Evolutionary conservation across 2,329 filamentous ascomycete genomes (phyloP), one percentile per base, ranked within the genome.

Genomic region (Geoglossum cookeanum): DNA sequence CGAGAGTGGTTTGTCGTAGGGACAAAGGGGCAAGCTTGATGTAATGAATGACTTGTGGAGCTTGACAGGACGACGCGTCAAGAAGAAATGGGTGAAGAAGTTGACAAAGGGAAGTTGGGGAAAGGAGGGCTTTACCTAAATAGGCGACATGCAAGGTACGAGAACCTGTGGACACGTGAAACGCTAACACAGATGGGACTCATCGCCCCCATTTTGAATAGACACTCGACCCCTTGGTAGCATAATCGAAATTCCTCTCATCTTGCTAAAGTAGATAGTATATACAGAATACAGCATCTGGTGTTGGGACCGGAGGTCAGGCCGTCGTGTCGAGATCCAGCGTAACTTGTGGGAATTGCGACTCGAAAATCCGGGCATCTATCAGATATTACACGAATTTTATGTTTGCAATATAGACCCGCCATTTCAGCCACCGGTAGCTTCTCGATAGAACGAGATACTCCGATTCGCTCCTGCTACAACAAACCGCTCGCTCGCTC

Each of bases 401-500:
- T 44, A 44, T 15, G 4, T 44, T 44, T 44, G 15, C 39, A 44
- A 44, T 30, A 8, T 29, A 29, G 9, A 13, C 15, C 30, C 9
- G 22, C 7, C 37, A 30, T 39, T 27, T 58, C 37, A 59, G 29
- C 58, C 58, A 11, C 58, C 58, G 7, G 58, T 57, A n/a, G 58
- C 58, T 33, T 59, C 58, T 35, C 58, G 39, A 56, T 59, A 59
- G 57, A 59, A 59, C 7, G 55, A 58, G 58, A 59, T 53, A 30
- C 58, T 55, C n/a, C 44, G 27, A 8, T 49, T 48, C 9, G 48
- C 51, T n/a, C 58, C 58, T 4, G 57, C 58, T 44, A 33, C 39
- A 13, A 30, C 57, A 58, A 59, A 59, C 9, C 53, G 15, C 48
- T 58, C 57, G 33, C 57, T 56, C 11, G 15, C 32, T n/a, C 70